Evolutionary conservation across 352 stramenopile genomes (phyloP), one percentile per base, ranked within the genome.

Genomic region (Globisporangium orthogonon): DNA sequence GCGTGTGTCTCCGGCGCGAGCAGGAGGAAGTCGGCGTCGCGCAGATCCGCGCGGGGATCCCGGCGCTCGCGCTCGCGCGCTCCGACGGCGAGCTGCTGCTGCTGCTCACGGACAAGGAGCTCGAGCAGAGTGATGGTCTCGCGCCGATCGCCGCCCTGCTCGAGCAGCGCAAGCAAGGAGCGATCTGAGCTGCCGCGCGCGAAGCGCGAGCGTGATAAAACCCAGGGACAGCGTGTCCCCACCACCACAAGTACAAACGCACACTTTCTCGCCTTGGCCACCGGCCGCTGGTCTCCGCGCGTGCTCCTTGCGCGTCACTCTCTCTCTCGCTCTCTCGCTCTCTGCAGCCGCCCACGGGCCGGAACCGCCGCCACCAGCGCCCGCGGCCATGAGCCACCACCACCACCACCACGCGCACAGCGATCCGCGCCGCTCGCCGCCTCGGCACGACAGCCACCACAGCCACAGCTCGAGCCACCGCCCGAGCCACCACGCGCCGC

Each of bases 1-100:
- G 77, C 23, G 74, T 94, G 39, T 92, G 85, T 52, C 82, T 84
- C 11, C 65, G 65, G 30, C 84, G 79, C 33, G 85, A 94, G 62
- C 69, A 80, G 57, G 61, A 68, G 6, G 68, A 53, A 0, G 50
- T 74, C 3, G 66, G 66, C 44, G 56, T 73, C 17, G 33, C 35
- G 50, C 50, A 73, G 17, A 63, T 65, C 33, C 56, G 58, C 30
- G 51, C 51, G 6, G 67, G 67, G 2, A 73, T 74, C 47, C 67
- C 67, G 10, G 60, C 31, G 17, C 45, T 74, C 50, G 66, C 72
- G 31, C 18, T 74, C 23, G 49, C 58, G 2, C 10, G 33, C 35
- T 18, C 48, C 23, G 63, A 53, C 23, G 63, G 63, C 23, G 59
- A 67, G 14, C 28, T 70, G 7, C 23, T 70, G 33, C 31, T 60